These are phyloP conservation scores for Malassezia nana DNA, from an alignment of 1,284 basidiomycete genomes.

Conservation along the genomic window DNA sequence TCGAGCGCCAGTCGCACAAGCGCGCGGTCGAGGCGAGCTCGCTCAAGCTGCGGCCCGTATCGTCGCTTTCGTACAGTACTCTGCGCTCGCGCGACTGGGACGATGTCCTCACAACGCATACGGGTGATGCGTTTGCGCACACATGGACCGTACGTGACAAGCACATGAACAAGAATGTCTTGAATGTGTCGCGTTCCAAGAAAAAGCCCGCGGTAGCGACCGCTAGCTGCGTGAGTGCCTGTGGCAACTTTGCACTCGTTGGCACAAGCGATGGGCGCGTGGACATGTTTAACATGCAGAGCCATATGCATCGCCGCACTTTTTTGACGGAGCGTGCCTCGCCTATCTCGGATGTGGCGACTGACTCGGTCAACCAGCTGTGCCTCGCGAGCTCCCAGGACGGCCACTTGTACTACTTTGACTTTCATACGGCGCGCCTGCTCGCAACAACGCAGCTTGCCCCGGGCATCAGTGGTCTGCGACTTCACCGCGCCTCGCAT, in stretches of 20 bases:
- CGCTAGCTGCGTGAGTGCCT: conserved; percentile 63
- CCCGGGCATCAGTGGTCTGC: conserved; percentile 62
- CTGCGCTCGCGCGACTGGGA: conserved; percentile 91
- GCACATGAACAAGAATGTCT: conserved; percentile 24
- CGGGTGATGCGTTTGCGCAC: conserved; percentile 51
- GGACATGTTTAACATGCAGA: conserved; percentile 56
- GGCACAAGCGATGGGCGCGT: conserved; percentile 39
- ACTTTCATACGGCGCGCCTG: conserved; percentile 74
- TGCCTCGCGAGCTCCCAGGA: conserved; percentile 76
- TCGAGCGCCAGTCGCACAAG: conserved; percentile 64
- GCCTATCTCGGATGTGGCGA: conserved; percentile 62
- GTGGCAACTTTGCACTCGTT: conserved; percentile 87
- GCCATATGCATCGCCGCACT: conserved; percentile 69
- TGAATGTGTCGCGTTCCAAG: conserved; percentile 21
- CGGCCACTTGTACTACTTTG: conserved; percentile 86
- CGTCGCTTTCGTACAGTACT: conserved; percentile 66
- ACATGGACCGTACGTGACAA: conserved; percentile 42
- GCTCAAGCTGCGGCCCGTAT: conserved; percentile 57
- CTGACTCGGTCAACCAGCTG: conserved; percentile 71
- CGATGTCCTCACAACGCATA: conserved; percentile 80
- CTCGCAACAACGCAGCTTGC: conserved; percentile 59
- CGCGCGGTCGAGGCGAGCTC: conserved; percentile 66
- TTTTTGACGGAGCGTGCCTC: conserved; percentile 26
- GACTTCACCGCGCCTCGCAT: conserved; percentile 73
- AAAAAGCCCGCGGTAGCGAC: conserved; percentile 51